A percentile compares a stretch with the other conserved stretches of the same genome.
Conservation (phyloP, 2,329 filamentous ascomycete species). For the Nemania abortiva region DNA sequence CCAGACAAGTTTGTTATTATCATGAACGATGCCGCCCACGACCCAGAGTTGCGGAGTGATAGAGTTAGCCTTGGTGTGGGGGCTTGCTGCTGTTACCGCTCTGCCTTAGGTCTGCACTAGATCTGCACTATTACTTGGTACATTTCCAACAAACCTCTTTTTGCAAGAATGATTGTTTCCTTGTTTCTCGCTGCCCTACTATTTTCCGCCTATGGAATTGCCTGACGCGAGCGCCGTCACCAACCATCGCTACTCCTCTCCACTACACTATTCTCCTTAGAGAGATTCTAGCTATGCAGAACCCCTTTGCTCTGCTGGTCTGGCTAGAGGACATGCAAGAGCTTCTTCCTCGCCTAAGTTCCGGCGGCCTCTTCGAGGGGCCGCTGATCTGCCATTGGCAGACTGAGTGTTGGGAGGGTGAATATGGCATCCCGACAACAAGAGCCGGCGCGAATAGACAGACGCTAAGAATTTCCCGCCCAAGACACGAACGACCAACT, state of each 20-base stretch:
- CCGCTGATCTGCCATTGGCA: neutral
- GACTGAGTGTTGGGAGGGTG: neutral
- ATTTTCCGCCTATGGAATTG: neutral
- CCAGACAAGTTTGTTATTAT: neutral
- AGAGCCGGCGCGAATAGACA: neutral
- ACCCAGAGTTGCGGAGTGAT: neutral
- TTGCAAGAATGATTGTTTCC: neutral
- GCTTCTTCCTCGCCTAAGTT: neutral
- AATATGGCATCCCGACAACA: neutral
- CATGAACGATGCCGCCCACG: neutral
- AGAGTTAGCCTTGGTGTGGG: neutral
- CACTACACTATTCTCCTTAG: neutral
- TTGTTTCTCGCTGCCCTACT: neutral
- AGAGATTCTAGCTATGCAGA: neutral
- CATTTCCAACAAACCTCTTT: neutral
- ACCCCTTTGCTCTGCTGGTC: neutral
- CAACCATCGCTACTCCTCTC: neutral
- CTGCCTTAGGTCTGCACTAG: neutral
- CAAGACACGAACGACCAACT: neutral
- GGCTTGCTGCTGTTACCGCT: neutral
- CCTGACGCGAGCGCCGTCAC: neutral
- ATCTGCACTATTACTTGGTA: neutral
- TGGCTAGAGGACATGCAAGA: neutral
- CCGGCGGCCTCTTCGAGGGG: neutral
- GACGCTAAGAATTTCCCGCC: constrained; percentile 4